These are phyloP conservation scores for Aquilaria malaccensis DNA, from an alignment of 345 rosid species.

Conservation along the genomic window DNA sequence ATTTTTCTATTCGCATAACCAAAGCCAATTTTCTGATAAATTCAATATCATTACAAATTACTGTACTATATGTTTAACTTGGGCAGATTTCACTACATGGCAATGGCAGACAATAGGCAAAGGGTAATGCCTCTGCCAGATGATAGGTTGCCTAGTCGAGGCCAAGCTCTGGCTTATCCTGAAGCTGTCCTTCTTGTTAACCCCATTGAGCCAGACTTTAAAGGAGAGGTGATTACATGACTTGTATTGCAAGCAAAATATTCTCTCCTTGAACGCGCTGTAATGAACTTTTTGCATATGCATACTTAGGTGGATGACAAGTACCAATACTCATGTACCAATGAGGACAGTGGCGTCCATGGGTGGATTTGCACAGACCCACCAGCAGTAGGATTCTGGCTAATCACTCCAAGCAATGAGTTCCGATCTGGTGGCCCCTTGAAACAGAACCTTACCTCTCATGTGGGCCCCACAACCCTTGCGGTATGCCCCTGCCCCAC, in stretches of 20 bases:
- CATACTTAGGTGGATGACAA: slow-evolving; percentile 73
- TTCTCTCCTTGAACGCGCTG: background rate
- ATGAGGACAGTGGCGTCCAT: slow-evolving; percentile 62
- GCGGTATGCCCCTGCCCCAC: slow-evolving; percentile 37
- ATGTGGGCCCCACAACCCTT: slow-evolving; percentile 73
- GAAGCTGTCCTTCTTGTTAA: slow-evolving; percentile 75
- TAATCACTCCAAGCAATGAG: slow-evolving; percentile 84
- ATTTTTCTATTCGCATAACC: background rate
- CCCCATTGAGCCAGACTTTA: slow-evolving; percentile 60
- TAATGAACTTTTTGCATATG: background rate
- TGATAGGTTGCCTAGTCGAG: slow-evolving; percentile 53
- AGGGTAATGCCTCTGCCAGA: slow-evolving; percentile 89
- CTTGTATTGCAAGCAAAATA: background rate
- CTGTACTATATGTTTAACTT: background rate
- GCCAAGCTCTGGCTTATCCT: slow-evolving; percentile 59
- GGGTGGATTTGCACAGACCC: slow-evolving; percentile 72
- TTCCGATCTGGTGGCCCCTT: slow-evolving; percentile 75
- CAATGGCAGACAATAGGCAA: slow-evolving; percentile 66
- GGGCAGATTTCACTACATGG: slow-evolving; percentile 78
- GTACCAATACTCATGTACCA: slow-evolving; percentile 77
- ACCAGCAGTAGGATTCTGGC: slow-evolving; percentile 80
- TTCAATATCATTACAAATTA: background rate
- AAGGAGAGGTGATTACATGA: slow-evolving; percentile 61
- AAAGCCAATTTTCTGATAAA: background rate
- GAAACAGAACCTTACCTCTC: slow-evolving; percentile 87